Conservation (phyloP, 371 early-diverging fungal genomes). For the Umbelopsis sp. region DNA sequence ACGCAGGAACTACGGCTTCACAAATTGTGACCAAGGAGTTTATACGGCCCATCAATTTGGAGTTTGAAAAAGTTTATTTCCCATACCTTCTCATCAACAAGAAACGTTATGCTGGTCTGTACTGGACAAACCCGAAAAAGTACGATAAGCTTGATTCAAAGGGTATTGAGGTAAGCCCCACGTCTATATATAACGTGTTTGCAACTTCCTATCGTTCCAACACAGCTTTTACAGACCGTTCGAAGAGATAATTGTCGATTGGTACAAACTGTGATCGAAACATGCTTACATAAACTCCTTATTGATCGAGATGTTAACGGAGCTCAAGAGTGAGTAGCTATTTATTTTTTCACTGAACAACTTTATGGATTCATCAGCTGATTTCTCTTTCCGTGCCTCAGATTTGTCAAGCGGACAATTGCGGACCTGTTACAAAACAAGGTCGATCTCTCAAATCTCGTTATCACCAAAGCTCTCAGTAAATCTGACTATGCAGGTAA, state of each 20-base stretch:
- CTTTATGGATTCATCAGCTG: not conserved
- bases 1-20: conserved; percentile 79
- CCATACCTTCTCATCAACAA: conserved; percentile 99
- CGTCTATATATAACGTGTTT: not conserved
- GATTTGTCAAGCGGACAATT: conserved; percentile 92
- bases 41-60: conserved; percentile 95
- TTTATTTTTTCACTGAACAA: not conserved
- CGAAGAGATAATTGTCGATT: conserved; percentile 98
- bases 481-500: conserved; percentile 97
- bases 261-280: conserved; percentile 94
- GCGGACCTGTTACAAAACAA: conserved; percentile 95
- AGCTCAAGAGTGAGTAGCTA: conserved; percentile 76
- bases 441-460: conserved; percentile 96
- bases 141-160: conserved; percentile 98
- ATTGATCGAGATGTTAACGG: conserved; percentile 92
- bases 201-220: not conserved
- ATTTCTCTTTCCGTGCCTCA: conserved; percentile 25
- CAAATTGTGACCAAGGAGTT: conserved; percentile 87
- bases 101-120: conserved; percentile 99
- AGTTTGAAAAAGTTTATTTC: conserved; percentile 99
- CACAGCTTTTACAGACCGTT: conserved; percentile 79
- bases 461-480: conserved; percentile 97
- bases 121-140: conserved; percentile 93
- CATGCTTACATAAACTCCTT: conserved; percentile 90
- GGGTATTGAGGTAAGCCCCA: conserved; percentile 90